These are phyloP conservation scores for Melampsora americana DNA, from an alignment of 1,284 basidiomycete species.

Conservation along the genomic window DNA sequence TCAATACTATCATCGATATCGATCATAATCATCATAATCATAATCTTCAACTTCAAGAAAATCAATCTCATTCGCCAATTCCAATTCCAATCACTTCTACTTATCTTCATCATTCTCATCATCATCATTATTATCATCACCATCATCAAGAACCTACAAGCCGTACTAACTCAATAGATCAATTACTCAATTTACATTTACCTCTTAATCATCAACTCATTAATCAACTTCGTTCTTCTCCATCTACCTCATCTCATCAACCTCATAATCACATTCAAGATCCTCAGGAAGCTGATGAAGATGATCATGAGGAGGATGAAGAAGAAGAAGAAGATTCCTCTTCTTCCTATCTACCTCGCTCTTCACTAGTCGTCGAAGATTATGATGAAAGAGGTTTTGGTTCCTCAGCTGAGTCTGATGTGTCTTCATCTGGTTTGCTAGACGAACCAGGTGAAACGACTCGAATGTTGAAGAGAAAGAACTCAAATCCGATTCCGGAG, in stretches of 20 bases:
- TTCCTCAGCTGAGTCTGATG: slow-evolving; percentile 27
- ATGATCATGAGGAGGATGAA: not conserved
- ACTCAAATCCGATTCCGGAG: not conserved
- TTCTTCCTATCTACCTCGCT: not conserved
- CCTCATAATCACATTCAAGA: too few relatives aligned
- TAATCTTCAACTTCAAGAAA: not conserved
- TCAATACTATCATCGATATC: slow-evolving; percentile 6
- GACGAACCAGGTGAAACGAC: slow-evolving; percentile 5
- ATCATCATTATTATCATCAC: slow-evolving; percentile 5
- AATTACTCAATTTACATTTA: too few relatives aligned
- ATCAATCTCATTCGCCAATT: not conserved
- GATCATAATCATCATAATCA: not conserved
- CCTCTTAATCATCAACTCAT: too few relatives aligned
- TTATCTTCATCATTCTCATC: not conserved
- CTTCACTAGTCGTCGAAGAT: slow-evolving; percentile 12
- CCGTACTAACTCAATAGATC: not conserved
- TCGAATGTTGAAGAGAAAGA: slow-evolving; percentile 23
- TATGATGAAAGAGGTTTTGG: slow-evolving; percentile 29
- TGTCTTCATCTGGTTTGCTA: slow-evolving; percentile 12
- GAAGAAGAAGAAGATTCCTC: slow-evolving; percentile 9
- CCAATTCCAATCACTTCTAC: not conserved
- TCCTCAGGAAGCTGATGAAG: too few relatives aligned
- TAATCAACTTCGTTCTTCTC: too few relatives aligned
- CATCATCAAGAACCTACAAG: not conserved
- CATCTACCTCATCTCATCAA: too few relatives aligned